These are phyloP conservation scores for Ophiocordyceps robertsii DNA, from an alignment of 2,329 filamentous ascomycete genomes.

Conservation along the genomic window DNA sequence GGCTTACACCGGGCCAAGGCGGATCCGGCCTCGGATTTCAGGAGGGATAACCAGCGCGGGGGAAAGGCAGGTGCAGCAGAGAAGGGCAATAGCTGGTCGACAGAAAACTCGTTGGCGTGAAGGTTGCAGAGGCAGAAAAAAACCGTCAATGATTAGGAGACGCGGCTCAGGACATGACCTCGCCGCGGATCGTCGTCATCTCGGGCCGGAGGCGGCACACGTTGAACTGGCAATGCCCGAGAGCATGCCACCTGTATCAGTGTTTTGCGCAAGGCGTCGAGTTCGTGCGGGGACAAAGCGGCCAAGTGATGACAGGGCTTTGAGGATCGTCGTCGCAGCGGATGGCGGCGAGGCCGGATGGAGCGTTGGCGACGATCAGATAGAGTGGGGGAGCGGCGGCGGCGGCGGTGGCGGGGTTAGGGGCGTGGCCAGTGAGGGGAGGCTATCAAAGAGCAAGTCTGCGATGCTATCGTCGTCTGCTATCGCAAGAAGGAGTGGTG, in stretches of 20 bases:
- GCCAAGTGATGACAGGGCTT: background rate
- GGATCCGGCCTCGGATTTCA: no score
- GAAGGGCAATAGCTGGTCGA: no score
- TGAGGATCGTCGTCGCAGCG: background rate
- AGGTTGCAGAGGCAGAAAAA: background rate
- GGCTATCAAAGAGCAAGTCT: background rate
- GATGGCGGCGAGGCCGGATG: background rate
- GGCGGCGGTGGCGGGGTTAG: no score
- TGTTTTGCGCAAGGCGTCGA: background rate
- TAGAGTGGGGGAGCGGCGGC: background rate
- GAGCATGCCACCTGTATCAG: conserved; percentile 7
- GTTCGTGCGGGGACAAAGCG: background rate
- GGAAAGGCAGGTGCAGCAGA: no score
- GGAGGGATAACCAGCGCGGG: no score
- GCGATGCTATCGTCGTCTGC: background rate
- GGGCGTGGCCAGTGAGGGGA: background rate
- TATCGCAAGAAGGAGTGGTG: background rate
- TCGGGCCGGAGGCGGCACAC: conserved; percentile 12
- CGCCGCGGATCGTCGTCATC: conserved; percentile 14
- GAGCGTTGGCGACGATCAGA: background rate
- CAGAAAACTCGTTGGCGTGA: background rate
- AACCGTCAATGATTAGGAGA: conserved; percentile 5
- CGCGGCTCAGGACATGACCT: conserved; percentile 18
- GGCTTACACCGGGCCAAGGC: background rate
- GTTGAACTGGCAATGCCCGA: conserved; percentile 4